Evolutionary conservation across 768 basidiomycete genomes (phyloP).

Genomic region (Neoboletus magnificus): DNA sequence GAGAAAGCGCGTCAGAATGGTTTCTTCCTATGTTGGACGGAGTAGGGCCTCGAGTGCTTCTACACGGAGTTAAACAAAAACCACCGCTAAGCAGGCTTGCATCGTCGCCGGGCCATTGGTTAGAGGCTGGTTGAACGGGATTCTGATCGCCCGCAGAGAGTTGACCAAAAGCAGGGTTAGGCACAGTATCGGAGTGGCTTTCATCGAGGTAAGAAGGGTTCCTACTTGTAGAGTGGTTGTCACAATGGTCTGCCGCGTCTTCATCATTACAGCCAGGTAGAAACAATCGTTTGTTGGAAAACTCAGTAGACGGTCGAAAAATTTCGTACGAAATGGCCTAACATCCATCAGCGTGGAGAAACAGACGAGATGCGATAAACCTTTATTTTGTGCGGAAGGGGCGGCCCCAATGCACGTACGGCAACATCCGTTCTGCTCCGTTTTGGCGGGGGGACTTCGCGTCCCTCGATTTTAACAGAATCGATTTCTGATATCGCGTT

Average conservation of each 20-base stretch:
- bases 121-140: conserved; percentile 2
- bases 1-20: conserved; percentile 16
- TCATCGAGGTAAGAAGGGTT: conserved; percentile 23
- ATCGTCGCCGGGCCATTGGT: conserved; percentile 8
- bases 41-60: neutral
- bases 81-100: neutral
- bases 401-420: neutral
- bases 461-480: conserved; percentile 35
- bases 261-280: conserved; percentile 13
- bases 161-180: conserved; percentile 4
- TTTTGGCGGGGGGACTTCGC: conserved; percentile 16
- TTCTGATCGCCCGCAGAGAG: neutral
- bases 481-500: conserved; percentile 31
- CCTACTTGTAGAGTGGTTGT: neutral
- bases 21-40: conserved; percentile 1
- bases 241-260: neutral
- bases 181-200: conserved; percentile 29
- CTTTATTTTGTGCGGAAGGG: conserved; percentile 7
- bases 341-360: conserved; percentile 9
- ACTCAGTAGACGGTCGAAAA: neutral
- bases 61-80: neutral
- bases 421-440: conserved; percentile 7
- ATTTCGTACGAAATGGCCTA: conserved; percentile 2
- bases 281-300: conserved; percentile 17
- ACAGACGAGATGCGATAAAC: conserved; percentile 6